Evolutionary conservation across 2,329 filamentous ascomycete species (phyloP), one percentile per base, ranked within the genome.

Genomic region (Didymella pomorum): DNA sequence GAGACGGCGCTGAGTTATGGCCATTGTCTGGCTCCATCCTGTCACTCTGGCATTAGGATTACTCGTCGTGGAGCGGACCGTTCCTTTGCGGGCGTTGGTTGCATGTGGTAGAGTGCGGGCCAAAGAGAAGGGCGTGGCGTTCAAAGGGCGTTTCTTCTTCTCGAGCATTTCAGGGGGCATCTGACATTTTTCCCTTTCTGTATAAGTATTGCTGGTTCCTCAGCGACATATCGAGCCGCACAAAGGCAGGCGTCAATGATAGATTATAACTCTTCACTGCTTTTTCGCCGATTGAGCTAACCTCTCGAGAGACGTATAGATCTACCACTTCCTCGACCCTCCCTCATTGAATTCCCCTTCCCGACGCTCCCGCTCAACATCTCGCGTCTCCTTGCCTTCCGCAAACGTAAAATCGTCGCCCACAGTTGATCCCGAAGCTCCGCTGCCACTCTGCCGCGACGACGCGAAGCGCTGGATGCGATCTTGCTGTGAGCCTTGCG

Each of bases 331-430:
- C 61, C 67, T 76, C 0, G 61, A 60, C 10, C 75, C 69, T 11
- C 60, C 64, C 14, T 60, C 58, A 18, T 67, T 67, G 58, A 84
- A 84, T 25, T 83, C 80, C 52, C 72, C 78, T 68, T 84, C 82
- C 25, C 81, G 81, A 59, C 81, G 77, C 39, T 74, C 65, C 58
- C 76, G 79, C 12, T 80, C 80, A 26, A 73, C 64, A 44, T 78
- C 75, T 23, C 76, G 73, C 35, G 83, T 80, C 53, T 80, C 78
- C 6, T 80, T 78, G 1, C 71, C 72, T 1, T 71, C 70, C 0
- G 76, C 78, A 64, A 82, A 83, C 12, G 75, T 74, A 52, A 81
- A 84, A 33, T 74, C 76, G 52, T 83, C 81, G 2, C 76, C 76
- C 5, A 68, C 53, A 1, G 75, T 76, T 14, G 77, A 75, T 0